Percentiles rank a stretch among this genome's conserved stretches.
Evolutionary conservation across 768 basidiomycete species (phyloP).

Genomic region (Lentinus tigrinus): DNA sequence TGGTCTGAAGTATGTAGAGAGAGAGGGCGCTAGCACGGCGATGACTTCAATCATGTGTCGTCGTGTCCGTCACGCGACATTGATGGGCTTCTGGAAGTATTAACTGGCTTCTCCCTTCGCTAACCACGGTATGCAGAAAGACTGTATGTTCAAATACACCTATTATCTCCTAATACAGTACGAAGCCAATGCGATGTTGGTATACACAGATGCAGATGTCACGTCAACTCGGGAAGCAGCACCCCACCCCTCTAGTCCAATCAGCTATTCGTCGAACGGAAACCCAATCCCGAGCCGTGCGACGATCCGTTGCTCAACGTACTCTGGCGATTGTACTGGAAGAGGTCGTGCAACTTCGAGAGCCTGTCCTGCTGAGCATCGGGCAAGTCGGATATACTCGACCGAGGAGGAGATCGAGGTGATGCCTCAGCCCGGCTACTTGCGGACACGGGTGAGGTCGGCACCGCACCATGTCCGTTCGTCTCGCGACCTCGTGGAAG

Average conservation of each 20-base stretch:
- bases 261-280: conserved; percentile 10
- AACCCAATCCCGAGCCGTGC: conserved; percentile 17
- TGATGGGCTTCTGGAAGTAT: background rate
- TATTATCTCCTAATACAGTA: conserved; percentile 11
- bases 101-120: background rate
- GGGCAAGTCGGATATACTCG: conserved; percentile 29
- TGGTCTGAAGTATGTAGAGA: background rate
- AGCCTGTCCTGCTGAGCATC: conserved; percentile 56
- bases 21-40: background rate
- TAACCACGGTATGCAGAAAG: background rate
- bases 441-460: conserved; percentile 20
- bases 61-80: background rate
- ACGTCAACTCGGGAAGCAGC: conserved; percentile 7
- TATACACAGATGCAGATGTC: conserved; percentile 20
- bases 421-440: conserved; percentile 23
- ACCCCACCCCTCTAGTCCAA: background rate
- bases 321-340: conserved; percentile 74
- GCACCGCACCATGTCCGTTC: conserved; percentile 12
- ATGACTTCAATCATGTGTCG: conserved; percentile 15
- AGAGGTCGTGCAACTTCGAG: conserved; percentile 75
- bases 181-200: conserved; percentile 13
- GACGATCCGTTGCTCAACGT: conserved; percentile 48
- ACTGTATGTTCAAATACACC: conserved; percentile 12
- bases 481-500: background rate
- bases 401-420: conserved; percentile 31